phyloP scores from a whole-genome alignment of 2,329 filamentous ascomycete genomes.

The Neonectria sp. region DNA sequence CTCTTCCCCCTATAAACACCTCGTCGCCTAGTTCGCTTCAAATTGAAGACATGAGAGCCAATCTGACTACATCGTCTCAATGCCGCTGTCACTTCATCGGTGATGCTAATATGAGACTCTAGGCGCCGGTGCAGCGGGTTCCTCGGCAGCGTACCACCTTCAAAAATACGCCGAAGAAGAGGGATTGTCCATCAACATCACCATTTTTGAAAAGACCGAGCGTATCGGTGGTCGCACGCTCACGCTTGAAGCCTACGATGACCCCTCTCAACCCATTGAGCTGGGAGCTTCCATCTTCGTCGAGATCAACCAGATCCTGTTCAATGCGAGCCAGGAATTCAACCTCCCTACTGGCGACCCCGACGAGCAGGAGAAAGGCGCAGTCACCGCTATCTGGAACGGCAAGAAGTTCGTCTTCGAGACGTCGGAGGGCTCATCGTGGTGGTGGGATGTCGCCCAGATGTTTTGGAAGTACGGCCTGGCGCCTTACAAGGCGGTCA shows the following conservation, averaged over 20 bases:
- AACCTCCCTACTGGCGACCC: constrained; percentile 71
- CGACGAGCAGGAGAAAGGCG: constrained; percentile 63
- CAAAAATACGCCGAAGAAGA: constrained; percentile 76
- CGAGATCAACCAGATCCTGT: constrained; percentile 84
- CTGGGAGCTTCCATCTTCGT: constrained; percentile 96
- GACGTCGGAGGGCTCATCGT: constrained; percentile 70
- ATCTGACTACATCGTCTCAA: neutral
- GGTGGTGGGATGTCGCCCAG: constrained; percentile 86
- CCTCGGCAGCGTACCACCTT: constrained; percentile 89
- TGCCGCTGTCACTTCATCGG: neutral
- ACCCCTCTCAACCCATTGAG: constrained; percentile 80
- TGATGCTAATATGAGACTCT: constrained; percentile 28
- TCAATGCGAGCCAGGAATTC: constrained; percentile 79
- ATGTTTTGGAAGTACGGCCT: constrained; percentile 89
- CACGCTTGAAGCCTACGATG: constrained; percentile 83
- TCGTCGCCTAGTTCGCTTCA: neutral
- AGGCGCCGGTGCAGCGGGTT: constrained; percentile 92
- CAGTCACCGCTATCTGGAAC: constrained; percentile 86
- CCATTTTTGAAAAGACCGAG: constrained; percentile 84
- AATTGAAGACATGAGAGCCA: neutral
- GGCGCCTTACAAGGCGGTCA: constrained; percentile 81
- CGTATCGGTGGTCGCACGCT: constrained; percentile 90
- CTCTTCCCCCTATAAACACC: neutral
- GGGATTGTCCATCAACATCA: constrained; percentile 80
- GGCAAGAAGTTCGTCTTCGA: constrained; percentile 81